Evolutionary conservation across 805 yeast genomes (phyloP), one percentile per base, ranked within the genome.

Genomic region (Saturnispora saitoi): DNA sequence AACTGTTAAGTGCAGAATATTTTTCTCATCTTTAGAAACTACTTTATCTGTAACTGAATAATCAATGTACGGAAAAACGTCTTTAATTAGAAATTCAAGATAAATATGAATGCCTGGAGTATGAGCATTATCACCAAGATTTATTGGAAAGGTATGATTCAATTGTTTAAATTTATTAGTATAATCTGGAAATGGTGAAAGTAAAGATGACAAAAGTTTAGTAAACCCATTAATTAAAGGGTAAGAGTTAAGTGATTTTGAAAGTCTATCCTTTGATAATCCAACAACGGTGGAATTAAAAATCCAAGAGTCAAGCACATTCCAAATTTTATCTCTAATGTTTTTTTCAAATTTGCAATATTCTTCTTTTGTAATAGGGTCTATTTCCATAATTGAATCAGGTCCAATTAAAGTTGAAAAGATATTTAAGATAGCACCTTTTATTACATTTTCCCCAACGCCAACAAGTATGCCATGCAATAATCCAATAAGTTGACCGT

Each of bases 31-130:
- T 3, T 49, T 66, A 22, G 42, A 22, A 2, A 46, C 39, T 7
- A 46, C 15, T n/a, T 19, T 40, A 30, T 67, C 51, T 11, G 71
- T 59, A 28, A 60, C 60, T 4, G 77, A 61, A 8, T 70, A 63
- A 2, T 66, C 58, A 2, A 86, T 68, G 24, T 77, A 75, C 6
- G 73, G 75, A 54, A 89, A 78, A 0, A 89, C 77, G 39, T 83
- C 85, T 11, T 73, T 66, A n/a, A 85, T 58, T 12, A 89, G 61
- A 56, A 78, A 88, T 47, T 87, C 91, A 47, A 86, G 62, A 57
- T 90, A 91, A 3, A 93, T 88, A 78, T 89, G 78, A 5, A 88
- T 64, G 2, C 96, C 95, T 30, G 71, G 72, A 30, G 69, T 75
- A 56, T 95, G 22, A 53, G 80, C 76, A 0, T 70, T 69, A 2